Conservation (phyloP, 352 stramenopile genomes). For the Pseudoperonospora humuli region DNA sequence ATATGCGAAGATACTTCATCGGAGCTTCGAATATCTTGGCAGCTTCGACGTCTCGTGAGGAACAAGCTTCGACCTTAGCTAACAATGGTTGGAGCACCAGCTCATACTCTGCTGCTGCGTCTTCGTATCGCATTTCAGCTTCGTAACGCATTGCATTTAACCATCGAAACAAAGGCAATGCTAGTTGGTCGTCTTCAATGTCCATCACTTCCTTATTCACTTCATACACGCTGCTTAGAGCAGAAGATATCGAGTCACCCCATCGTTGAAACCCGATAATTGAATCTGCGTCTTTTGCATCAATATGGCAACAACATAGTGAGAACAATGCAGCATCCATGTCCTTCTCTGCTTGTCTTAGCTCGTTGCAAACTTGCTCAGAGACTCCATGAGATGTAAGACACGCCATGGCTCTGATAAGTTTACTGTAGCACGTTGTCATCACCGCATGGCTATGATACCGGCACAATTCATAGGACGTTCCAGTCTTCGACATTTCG, state of each 20-base stretch:
- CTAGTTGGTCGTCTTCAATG: conserved; percentile 7
- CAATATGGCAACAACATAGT: conserved; percentile 33
- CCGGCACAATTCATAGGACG: conserved; percentile 25
- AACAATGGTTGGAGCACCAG: conserved; percentile 29
- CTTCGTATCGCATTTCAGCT: conserved; percentile 61
- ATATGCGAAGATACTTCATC: conserved; percentile 31
- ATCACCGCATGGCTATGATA: conserved; percentile 45
- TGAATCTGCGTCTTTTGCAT: conserved; percentile 47
- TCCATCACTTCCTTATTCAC: conserved; percentile 8
- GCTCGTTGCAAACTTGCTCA: conserved; percentile 19
- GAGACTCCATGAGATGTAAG: conserved; percentile 6
- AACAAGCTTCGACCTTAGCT: background rate
- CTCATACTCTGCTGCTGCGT: conserved; percentile 41
- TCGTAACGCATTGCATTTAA: conserved; percentile 32
- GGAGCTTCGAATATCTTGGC: conserved; percentile 22
- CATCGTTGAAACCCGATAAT: conserved; percentile 42
- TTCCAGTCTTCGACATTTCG: conserved; percentile 27
- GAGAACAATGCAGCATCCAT: conserved; percentile 39
- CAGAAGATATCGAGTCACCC: conserved; percentile 27
- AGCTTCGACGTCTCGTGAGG: background rate
- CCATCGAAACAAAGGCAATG: conserved; percentile 34
- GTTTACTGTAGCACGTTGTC: conserved; percentile 25
- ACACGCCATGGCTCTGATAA: conserved; percentile 24
- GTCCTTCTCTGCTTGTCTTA: conserved; percentile 28
- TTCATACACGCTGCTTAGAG: conserved; percentile 17